Conservation (phyloP, 345 rosid genomes). For the Citrus sinensis region DNA sequence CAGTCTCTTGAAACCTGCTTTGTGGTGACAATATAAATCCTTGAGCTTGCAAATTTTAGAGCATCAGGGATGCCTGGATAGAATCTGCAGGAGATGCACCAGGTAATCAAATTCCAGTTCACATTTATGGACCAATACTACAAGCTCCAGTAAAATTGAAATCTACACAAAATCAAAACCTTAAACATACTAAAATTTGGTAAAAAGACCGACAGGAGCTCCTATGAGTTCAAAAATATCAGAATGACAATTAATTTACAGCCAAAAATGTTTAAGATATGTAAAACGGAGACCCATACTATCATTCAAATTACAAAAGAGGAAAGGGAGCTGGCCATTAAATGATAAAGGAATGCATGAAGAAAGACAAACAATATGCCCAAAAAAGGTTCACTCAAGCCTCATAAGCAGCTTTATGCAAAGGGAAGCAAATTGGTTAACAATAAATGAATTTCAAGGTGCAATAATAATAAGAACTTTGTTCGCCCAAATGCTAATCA, state of each 20-base stretch:
- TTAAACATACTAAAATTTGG: background rate
- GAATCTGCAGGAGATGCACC: slow-evolving; percentile 47
- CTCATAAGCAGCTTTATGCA: too few species aligned
- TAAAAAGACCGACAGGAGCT: background rate
- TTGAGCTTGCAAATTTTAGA: slow-evolving; percentile 76
- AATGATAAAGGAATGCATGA: too few species aligned
- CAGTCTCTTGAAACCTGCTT: slow-evolving; percentile 54
- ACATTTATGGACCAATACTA: background rate
- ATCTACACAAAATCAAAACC: background rate
- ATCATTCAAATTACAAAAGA: background rate
- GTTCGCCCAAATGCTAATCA: background rate
- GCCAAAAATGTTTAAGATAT: background rate
- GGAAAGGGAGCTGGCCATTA: background rate
- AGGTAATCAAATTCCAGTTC: slow-evolving; percentile 4
- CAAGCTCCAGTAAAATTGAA: background rate
- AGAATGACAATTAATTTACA: background rate
- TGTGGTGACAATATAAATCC: slow-evolving; percentile 72
- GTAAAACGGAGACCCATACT: background rate
- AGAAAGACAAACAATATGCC: too few species aligned
- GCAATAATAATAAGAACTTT: background rate
- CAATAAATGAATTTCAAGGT: background rate
- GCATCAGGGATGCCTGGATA: slow-evolving; percentile 93
- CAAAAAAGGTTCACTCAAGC: too few species aligned
- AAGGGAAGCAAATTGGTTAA: too few species aligned
- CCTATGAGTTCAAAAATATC: background rate